phyloP scores from a whole-genome alignment of 2,329 filamentous ascomycete species.

The Colletotrichum noveboracense region DNA sequence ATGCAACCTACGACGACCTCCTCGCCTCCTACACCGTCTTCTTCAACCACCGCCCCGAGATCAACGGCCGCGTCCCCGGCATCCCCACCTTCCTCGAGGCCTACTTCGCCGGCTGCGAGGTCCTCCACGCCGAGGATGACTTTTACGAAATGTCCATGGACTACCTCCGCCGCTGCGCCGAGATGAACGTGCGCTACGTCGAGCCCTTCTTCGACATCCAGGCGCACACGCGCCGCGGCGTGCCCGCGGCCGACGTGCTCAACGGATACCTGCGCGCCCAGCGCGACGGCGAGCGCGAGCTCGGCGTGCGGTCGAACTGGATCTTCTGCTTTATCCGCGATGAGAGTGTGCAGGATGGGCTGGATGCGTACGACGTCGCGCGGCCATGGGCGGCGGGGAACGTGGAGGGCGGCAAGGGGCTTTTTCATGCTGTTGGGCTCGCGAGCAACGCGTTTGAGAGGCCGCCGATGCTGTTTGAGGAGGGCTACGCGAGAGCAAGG shows the following conservation, averaged over 20 bases:
- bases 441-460: slow-evolving; percentile 51
- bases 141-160: slow-evolving; percentile 75
- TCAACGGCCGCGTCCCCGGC: slow-evolving; percentile 35
- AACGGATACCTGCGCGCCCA: slow-evolving; percentile 52
- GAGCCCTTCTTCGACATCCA: slow-evolving; percentile 86
- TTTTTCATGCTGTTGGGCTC: slow-evolving; percentile 51
- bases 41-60: slow-evolving; percentile 41
- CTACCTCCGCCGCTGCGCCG: slow-evolving; percentile 70
- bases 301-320: slow-evolving; percentile 38
- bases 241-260: slow-evolving; percentile 68
- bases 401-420: slow-evolving; percentile 33
- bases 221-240: slow-evolving; percentile 68
- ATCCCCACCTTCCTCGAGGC: slow-evolving; percentile 67
- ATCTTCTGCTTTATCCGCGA: slow-evolving; percentile 50
- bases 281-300: slow-evolving; percentile 27
- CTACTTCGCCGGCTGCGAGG: slow-evolving; percentile 79
- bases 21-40: slow-evolving; percentile 61
- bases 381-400: slow-evolving; percentile 38
- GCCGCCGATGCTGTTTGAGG: slow-evolving; percentile 49
- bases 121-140: slow-evolving; percentile 68
- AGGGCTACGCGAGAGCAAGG: slow-evolving; percentile 39
- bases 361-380: slow-evolving; percentile 41
- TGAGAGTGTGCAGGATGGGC: slow-evolving; percentile 39
- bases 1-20: slow-evolving; percentile 64
- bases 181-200: slow-evolving; percentile 73